Evolutionary conservation across 805 yeast species (phyloP).

Genomic region (Kregervanrija pseudodelftensis): DNA sequence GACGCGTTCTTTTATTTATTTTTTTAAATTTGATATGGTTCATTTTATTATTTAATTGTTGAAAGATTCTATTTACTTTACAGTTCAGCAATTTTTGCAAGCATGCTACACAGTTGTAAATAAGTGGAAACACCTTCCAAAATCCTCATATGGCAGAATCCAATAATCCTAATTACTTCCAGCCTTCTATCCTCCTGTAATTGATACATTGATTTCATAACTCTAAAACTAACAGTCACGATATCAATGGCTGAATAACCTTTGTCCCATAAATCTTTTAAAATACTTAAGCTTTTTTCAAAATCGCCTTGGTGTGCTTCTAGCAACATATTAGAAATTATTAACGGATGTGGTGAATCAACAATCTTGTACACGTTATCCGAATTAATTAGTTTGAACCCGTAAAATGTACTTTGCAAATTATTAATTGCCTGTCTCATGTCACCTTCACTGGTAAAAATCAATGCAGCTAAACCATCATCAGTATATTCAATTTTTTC

Average conservation of each 20-base stretch:
- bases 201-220: conserved; percentile 66
- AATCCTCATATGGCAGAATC: conserved; percentile 85
- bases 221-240: conserved; percentile 83
- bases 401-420: conserved; percentile 88
- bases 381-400: conserved; percentile 85
- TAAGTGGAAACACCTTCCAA: conserved; percentile 89
- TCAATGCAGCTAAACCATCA: conserved; percentile 87
- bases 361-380: conserved; percentile 92
- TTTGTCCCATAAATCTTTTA: conserved; percentile 72
- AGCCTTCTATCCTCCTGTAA: conserved; percentile 63
- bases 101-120: conserved; percentile 77
- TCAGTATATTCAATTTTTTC: conserved; percentile 69
- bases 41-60: neutral
- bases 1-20: too few relatives aligned
- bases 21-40: neutral
- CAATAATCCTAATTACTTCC: conserved; percentile 78
- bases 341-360: conserved; percentile 92
- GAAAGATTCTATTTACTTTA: conserved; percentile 13
- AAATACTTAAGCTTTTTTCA: conserved; percentile 57
- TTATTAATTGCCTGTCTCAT: conserved; percentile 98
- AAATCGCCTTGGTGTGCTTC: conserved; percentile 27
- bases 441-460: conserved; percentile 96
- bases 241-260: conserved; percentile 94
- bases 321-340: conserved; percentile 65
- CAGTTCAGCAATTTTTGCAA: conserved; percentile 44